Evolutionary conservation across 345 rosid genomes (phyloP), one percentile per base, ranked within the genome.

Genomic region (Garcia nutans): DNA sequence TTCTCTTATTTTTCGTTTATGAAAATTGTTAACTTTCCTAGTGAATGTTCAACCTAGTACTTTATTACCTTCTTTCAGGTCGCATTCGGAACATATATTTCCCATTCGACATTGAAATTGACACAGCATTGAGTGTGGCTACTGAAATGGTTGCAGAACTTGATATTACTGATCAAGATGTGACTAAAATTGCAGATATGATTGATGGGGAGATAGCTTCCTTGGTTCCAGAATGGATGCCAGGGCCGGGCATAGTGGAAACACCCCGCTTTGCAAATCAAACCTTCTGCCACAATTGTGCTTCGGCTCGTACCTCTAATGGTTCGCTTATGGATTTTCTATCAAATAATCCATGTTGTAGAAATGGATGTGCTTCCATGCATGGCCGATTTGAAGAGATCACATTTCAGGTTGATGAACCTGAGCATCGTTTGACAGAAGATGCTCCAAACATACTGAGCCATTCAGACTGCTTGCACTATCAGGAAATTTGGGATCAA

Each of bases 121-220:
- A 96, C 70, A 90, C 96, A 44, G 98, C 99, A 22, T 78, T 89
- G 44, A 92, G 91, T 44, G 99, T 96, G 50, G 96, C 99, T 31
- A 86, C 88, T n/a, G 99, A 96, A 84, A 96, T 96, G 99, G 93
- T 93, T 41, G 90, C 91, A 2, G 99, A 96, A 69, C 86, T 96
- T 70, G 99, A 96, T 81, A 88, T 96, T 64, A 89, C 86, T 5
- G 93, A 88, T 76, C 92, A 86, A 63, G 97, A 93, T 26, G 97
- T 85, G 77, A 88, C 88, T 9, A 90, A 86, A 69, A 96, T 96
- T 76, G 92, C 99, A 2, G 90, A 88, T 37, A 93, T 89, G 90
- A 96, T 96, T 8, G 96, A 96, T 67, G 94, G 90, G 47, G 99
- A 92, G 84, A 91, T 96, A 67, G 83, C 87, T 74, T 87, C 91